Conservation (phyloP, 441 rosid genomes). For the Metrosideros polymorpha region DNA sequence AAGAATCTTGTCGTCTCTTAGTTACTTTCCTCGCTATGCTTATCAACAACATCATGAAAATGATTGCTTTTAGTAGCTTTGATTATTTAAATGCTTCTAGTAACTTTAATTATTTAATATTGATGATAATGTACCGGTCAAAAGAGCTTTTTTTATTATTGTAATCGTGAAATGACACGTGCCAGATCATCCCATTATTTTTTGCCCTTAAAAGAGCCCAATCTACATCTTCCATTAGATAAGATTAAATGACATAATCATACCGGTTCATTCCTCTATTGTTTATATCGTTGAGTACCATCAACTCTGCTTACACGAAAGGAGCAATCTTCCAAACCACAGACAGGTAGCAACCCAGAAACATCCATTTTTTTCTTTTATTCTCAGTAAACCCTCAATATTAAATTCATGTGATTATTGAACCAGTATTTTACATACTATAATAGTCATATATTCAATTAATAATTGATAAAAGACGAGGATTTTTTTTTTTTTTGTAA, state of each 20-base stretch:
- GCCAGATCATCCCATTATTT: not conserved
- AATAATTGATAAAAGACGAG: not conserved
- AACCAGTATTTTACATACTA: not conserved
- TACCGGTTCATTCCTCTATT: not conserved
- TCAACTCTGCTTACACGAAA: not conserved
- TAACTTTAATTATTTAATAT: not conserved
- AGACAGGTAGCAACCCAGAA: not conserved
- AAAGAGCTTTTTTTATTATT: not conserved
- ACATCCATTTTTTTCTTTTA: not conserved
- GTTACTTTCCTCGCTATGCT: not conserved
- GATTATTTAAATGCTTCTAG: too few species aligned
- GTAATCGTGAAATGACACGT: not conserved
- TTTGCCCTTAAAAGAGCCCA: not conserved
- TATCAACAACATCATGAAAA: not conserved
- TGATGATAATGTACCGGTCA: not conserved
- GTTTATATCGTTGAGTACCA: not conserved
- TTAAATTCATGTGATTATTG: not conserved
- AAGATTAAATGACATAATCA: not conserved
- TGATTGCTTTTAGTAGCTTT: not conserved
- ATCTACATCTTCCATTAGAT: not conserved
- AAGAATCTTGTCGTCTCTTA: not conserved
- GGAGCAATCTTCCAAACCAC: not conserved
- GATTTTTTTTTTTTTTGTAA: not conserved
- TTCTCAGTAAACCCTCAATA: not conserved
- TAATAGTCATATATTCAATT: not conserved